Percentiles rank a stretch among this genome's conserved stretches.
phyloP scores from a whole-genome alignment of 1,284 basidiomycete genomes.

The Cystobasidium pallidum region DNA sequence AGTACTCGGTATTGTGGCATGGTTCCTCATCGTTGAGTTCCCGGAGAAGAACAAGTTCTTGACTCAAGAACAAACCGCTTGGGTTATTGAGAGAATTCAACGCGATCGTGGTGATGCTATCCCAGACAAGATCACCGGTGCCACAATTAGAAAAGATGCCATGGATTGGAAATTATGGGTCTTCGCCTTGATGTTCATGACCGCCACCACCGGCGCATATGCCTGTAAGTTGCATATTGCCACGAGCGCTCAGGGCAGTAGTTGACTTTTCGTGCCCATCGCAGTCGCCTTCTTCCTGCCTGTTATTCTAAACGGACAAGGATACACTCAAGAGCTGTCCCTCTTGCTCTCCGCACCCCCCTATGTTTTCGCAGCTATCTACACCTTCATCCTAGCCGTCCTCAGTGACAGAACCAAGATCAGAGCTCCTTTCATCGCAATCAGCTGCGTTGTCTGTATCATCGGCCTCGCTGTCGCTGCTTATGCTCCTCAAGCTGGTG shows the following conservation, averaged over 20 bases:
- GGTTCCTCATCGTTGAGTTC: conserved; percentile 56
- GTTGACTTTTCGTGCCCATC: neutral
- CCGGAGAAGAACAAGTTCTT: conserved; percentile 61
- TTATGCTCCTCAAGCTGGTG: conserved; percentile 53
- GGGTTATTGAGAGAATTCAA: conserved; percentile 58
- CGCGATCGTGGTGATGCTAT: conserved; percentile 59
- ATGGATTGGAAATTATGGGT: conserved; percentile 59
- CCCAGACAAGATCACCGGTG: conserved; percentile 56
- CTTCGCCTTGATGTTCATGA: conserved; percentile 58
- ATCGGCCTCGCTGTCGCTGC: conserved; percentile 57
- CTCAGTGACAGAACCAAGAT: conserved; percentile 56
- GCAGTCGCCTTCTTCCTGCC: conserved; percentile 57
- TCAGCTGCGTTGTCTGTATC: conserved; percentile 55
- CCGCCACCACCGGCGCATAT: conserved; percentile 48
- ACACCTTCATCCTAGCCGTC: conserved; percentile 55
- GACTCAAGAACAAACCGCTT: conserved; percentile 55
- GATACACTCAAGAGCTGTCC: conserved; percentile 55
- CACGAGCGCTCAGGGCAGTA: neutral
- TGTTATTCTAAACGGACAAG: conserved; percentile 58
- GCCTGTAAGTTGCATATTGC: conserved; percentile 7
- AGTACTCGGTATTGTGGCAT: conserved; percentile 54
- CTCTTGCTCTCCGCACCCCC: conserved; percentile 58
- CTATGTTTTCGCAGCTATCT: conserved; percentile 55
- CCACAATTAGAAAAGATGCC: conserved; percentile 56
- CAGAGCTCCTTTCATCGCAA: conserved; percentile 56